Percentiles rank a stretch among this genome's conserved stretches.
Evolutionary conservation across 345 rosid genomes (phyloP).

Genomic region (Rhodamnia argentea): DNA sequence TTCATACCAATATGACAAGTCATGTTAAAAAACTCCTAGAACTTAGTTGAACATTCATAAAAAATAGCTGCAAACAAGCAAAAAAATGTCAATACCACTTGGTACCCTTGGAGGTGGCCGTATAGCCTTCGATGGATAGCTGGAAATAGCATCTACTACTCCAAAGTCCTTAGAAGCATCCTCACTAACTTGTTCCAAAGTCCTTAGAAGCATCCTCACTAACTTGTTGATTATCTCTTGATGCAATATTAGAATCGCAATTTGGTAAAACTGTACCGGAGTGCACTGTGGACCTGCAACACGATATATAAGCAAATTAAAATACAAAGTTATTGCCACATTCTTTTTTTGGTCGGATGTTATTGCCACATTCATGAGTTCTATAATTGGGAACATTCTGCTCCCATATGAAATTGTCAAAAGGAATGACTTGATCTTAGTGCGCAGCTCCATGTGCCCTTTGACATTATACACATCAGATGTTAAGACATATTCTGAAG

Average conservation of each 20-base stretch:
- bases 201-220: too few species aligned
- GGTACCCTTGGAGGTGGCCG: constrained; percentile 90
- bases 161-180: constrained; percentile 35
- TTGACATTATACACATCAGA: not conserved
- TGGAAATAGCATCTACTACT: constrained; percentile 25
- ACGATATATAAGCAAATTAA: not conserved
- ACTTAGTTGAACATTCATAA: not conserved
- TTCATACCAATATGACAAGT: not conserved
- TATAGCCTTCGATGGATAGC: constrained; percentile 30
- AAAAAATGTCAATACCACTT: constrained; percentile 28
- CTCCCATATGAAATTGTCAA: not conserved
- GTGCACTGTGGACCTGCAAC: constrained; percentile 67
- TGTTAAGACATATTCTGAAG: not conserved
- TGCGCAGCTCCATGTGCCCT: not conserved
- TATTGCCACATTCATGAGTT: not conserved
- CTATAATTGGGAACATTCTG: not conserved
- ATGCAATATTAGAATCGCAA: constrained; percentile 22
- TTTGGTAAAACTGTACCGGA: constrained; percentile 32
- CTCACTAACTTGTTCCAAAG: constrained; percentile 22
- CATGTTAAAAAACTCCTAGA: not conserved
- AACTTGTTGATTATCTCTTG: constrained; percentile 29
- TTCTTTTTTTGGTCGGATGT: not conserved
- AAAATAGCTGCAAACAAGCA: not conserved
- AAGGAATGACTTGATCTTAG: not conserved
- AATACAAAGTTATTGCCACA: not conserved